Evolutionary conservation across 2,329 filamentous ascomycete genomes (phyloP).

Genomic region (Epichloe amarillans): DNA sequence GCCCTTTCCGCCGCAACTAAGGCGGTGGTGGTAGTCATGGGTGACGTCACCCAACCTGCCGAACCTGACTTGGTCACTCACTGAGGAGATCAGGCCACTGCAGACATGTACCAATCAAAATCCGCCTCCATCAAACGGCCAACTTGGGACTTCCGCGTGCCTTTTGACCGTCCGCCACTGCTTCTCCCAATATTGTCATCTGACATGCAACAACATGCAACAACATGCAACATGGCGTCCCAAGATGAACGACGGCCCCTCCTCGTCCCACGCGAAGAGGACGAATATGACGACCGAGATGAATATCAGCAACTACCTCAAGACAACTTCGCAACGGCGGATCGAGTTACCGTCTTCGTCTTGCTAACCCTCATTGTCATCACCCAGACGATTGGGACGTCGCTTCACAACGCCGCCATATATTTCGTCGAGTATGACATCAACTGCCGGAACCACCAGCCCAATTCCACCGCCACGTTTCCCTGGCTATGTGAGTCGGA

Average conservation of each 20-base stretch:
- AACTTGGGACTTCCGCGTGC: no score
- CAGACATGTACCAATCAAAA: no score
- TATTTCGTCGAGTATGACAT: slow-evolving; percentile 1
- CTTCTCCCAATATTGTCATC: neutral
- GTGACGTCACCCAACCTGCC: neutral
- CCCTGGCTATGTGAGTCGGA: neutral
- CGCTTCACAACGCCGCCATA: neutral
- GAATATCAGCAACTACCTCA: slow-evolving; percentile 1
- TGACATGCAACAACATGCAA: neutral
- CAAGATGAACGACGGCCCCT: slow-evolving; percentile 2
- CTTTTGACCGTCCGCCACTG: neutral
- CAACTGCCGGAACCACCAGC: neutral
- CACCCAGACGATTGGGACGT: neutral
- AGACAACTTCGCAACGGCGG: neutral
- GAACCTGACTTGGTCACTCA: no score
- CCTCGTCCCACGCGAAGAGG: neutral
- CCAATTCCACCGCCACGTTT: neutral
- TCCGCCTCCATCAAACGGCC: no score
- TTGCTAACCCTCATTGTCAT: slow-evolving; percentile 1
- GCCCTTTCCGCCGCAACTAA: slow-evolving; percentile 56
- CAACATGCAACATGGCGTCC: neutral
- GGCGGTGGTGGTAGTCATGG: slow-evolving; percentile 71
- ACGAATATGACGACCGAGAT: neutral
- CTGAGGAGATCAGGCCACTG: no score
- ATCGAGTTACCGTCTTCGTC: neutral